Evolutionary conservation across 1,284 basidiomycete genomes (phyloP).

Genomic region (Pholiota adiposa): DNA sequence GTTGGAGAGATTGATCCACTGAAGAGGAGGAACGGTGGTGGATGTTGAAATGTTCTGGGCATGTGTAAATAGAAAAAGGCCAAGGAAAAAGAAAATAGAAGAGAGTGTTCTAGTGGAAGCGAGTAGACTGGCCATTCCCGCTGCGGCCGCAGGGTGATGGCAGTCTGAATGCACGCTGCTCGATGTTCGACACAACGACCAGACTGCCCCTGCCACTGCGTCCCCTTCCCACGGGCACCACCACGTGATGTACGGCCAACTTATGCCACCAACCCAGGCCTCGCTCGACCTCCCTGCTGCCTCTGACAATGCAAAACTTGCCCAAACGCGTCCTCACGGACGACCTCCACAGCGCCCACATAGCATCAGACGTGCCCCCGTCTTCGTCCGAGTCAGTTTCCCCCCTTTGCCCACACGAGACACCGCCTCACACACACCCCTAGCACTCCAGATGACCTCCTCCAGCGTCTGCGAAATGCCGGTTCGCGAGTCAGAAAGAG

Average conservation of each 20-base stretch:
- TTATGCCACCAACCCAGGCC: conserved; percentile 1
- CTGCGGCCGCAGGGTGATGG: conserved; percentile 18
- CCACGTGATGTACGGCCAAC: background rate
- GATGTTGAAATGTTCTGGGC: conserved; percentile 42
- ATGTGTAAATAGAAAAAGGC: conserved; percentile 30
- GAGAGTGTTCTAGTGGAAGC: conserved; percentile 28
- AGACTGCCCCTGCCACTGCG: background rate
- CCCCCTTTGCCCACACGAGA: background rate
- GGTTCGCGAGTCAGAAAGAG: conserved; percentile 55
- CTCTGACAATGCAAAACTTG: conserved; percentile 26
- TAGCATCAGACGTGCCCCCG: conserved; percentile 30
- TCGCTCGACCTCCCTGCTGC: background rate
- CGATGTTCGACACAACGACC: background rate
- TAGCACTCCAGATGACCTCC: conserved; percentile 46
- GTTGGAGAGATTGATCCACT: conserved; percentile 75
- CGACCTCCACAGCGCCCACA: conserved; percentile 36
- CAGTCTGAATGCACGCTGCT: conserved; percentile 12
- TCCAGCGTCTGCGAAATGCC: conserved; percentile 46
- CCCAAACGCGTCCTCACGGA: conserved; percentile 50
- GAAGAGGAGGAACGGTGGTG: conserved; percentile 53
- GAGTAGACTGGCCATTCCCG: conserved; percentile 10
- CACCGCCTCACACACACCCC: background rate
- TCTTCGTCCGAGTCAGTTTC: conserved; percentile 19
- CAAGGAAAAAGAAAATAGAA: conserved; percentile 21
- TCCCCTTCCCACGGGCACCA: conserved; percentile 2